These are phyloP conservation scores for Sungouiella blattae DNA, from an alignment of 805 yeast genomes.

Conservation along the genomic window DNA sequence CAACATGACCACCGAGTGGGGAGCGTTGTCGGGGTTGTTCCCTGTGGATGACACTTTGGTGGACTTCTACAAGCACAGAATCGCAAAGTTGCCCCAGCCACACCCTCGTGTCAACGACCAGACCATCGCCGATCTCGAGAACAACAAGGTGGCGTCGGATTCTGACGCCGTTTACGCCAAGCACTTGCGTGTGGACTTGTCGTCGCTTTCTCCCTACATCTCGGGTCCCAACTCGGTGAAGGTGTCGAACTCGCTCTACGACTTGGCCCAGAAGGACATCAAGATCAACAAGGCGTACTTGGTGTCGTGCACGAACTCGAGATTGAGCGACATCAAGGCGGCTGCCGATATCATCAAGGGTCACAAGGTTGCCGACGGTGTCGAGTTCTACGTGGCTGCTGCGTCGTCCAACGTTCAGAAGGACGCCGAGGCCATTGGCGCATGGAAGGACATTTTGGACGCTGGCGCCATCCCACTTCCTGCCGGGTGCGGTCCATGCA, in stretches of 20 bases:
- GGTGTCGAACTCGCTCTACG: conserved; percentile 74
- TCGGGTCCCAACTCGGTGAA: conserved; percentile 98
- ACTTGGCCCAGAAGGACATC: conserved; percentile 68
- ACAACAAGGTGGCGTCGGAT: conserved; percentile 54
- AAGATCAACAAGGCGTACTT: conserved; percentile 90
- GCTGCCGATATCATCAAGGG: conserved; percentile 89
- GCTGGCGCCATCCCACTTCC: conserved; percentile 96
- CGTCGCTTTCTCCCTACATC: conserved; percentile 78
- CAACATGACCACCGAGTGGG: conserved; percentile 33
- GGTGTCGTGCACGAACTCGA: conserved; percentile 96
- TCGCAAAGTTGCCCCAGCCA: conserved; percentile 58
- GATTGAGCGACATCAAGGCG: conserved; percentile 87
- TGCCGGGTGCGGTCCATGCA: conserved; percentile 99
- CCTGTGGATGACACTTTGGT: conserved; percentile 85
- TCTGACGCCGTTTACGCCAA: conserved; percentile 83
- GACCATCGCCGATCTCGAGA: conserved; percentile 52
- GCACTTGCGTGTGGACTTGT: conserved; percentile 74
- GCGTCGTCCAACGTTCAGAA: conserved; percentile 91
- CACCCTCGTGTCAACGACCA: conserved; percentile 79
- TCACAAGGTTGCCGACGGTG: conserved; percentile 80
- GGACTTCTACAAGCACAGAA: conserved; percentile 67
- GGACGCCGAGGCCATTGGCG: conserved; percentile 88
- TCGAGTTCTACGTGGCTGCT: conserved; percentile 95
- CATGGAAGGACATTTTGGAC: conserved; percentile 83
- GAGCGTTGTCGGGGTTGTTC: conserved; percentile 85